Evolutionary conservation across 768 basidiomycete genomes (phyloP), one percentile per base, ranked within the genome.

Genomic region (Phaeotremella skinneri): DNA sequence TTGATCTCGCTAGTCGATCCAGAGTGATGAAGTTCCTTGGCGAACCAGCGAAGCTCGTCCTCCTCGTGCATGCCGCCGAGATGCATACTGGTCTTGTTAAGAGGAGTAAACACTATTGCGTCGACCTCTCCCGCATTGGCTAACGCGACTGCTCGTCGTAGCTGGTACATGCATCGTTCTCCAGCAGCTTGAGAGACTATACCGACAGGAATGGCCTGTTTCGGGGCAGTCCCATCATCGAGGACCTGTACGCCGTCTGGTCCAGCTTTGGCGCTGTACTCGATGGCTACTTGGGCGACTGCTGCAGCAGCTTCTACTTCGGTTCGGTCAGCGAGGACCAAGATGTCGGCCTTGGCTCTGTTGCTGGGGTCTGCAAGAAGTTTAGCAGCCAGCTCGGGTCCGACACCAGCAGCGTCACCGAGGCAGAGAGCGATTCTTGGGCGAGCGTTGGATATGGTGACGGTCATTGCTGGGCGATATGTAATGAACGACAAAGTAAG

Each of bases 71-170:
- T 55, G 13, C 53, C 53, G 20, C 37, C 53, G 13, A 55, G 34
- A 37, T 55, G 53, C 53, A 55, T n/a, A 26, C 53, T 55, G 26
- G 34, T 42, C 39, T 55, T 55, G 53, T 55, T 55, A n/a, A 55
- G 53, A 13, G 53, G 53, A 4, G 39, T 41, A 27, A 55, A 55
- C 4, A 55, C 53, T 16, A 55, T 55, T 2, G 53, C 53, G 34
- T 37, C 53, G 3, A 55, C 53, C 42, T 27, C 17, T 11, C 39
- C 53, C 23, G 26, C 34, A 27, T 45, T 41, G 25, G 53, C 53
- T 21, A 55, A 16, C 2, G 34, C 39, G 23, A 55, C n/a, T n/a
- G 53, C 53, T 9, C 53, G 53, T 4, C 39, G n/a, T 2, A 55
- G 39, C 39, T 55, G 34, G 53, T 55, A 27, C 42, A 55, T 42